Percentiles rank a stretch among this genome's conserved stretches.
phyloP scores from a whole-genome alignment of 371 early-diverging fungal species.

The Mortierella sp. region DNA sequence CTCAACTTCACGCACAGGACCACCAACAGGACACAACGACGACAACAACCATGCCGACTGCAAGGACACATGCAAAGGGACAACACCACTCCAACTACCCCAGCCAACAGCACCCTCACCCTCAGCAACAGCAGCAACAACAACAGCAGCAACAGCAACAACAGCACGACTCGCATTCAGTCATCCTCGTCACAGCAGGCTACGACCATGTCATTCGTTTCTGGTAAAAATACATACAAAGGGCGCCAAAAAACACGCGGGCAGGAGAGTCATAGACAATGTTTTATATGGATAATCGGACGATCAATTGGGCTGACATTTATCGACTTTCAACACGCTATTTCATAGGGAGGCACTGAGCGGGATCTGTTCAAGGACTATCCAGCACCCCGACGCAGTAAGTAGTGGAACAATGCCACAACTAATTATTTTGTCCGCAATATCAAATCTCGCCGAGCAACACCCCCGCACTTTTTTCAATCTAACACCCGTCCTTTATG shows the following conservation, averaged over 20 bases:
- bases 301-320: neutral
- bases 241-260: no score
- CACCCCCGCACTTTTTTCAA: neutral
- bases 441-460: neutral
- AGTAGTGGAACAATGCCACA: constrained; percentile 13
- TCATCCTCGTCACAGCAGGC: constrained; percentile 94
- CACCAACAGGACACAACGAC: neutral
- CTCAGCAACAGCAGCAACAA: constrained; percentile 37
- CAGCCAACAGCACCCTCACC: constrained; percentile 29
- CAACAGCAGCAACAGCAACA: constrained; percentile 59
- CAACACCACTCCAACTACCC: constrained; percentile 53
- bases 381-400: constrained; percentile 94
- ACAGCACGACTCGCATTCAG: constrained; percentile 77
- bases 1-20: neutral
- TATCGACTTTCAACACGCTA: neutral
- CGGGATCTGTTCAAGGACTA: constrained; percentile 93
- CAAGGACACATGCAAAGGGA: constrained; percentile 45
- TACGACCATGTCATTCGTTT: constrained; percentile 98
- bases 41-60: constrained; percentile 43
- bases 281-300: neutral
- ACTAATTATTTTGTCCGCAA: neutral
- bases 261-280: neutral
- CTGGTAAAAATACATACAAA: constrained; percentile 69
- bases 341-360: constrained; percentile 88
- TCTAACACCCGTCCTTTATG: neutral